Evolutionary conservation across 2,329 filamentous ascomycete genomes (phyloP), one percentile per base, ranked within the genome.

Genomic region (Ophiostoma tasmaniense): DNA sequence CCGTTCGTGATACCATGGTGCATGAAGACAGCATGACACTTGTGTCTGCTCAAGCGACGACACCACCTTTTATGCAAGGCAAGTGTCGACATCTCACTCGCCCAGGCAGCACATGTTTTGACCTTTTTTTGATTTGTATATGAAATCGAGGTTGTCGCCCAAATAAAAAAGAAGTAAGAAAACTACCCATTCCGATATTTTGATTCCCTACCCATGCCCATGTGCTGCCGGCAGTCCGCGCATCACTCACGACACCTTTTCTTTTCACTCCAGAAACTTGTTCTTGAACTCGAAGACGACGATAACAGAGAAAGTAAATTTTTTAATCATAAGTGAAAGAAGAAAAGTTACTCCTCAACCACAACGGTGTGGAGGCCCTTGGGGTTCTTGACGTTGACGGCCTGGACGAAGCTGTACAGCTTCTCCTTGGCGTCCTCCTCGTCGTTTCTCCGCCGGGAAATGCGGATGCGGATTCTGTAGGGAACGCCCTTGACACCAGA

Each of bases 381-480:
- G 83, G 93, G 89, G 85, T 96, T 91, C 92, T 98, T 97, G 81
- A 98, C 93, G 84, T 97, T 97, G 81, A 99, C 95, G 77, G 95
- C 95, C 89, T 99, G 94, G 77, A 99, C 95, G 85, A 97, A 97
- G 83, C 91, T 95, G 90, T 98, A 99, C 76, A 99, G 90, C 89
- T 96, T 97, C 89, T 99, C 92, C 88, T 97, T 97, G 81, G 96
- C 95, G 79, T 92, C 92, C 86, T 99, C 95, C 88, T 98, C 95
- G 83, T 99, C 95, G 86, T 99, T 99, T 89, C 95, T 92, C 90
- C 96, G 96, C 84, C 95, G 92, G 80, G 93, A 97, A 85, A 99
- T 97, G 85, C 96, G 93, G 80, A 99, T 89, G 79, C 95, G 94
- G 78, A 99, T 87, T 83, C 96, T 90, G 91, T 90, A 98, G 76